A percentile compares a stretch with the other conserved stretches of the same genome.
These are phyloP conservation scores for Sonneratia alba DNA, from an alignment of 345 rosid genomes.

Conservation along the genomic window DNA sequence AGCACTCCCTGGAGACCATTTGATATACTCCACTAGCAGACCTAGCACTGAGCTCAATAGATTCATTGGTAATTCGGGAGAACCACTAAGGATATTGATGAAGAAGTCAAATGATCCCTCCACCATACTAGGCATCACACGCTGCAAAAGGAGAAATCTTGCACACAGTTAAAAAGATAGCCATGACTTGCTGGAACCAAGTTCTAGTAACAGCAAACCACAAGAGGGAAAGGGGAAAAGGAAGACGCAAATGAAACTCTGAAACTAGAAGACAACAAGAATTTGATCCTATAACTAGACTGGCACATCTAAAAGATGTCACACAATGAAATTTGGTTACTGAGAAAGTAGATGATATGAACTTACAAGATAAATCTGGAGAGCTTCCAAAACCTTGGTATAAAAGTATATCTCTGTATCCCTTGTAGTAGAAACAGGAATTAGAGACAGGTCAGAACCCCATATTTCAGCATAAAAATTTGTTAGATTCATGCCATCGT, in stretches of 20 bases:
- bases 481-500: slow-evolving; percentile 32
- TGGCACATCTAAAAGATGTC: not conserved
- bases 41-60: slow-evolving; percentile 53
- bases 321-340: not conserved
- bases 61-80: slow-evolving; percentile 42
- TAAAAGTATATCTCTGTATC: slow-evolving; percentile 56
- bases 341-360: not conserved
- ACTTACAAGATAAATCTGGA: slow-evolving; percentile 64
- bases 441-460: slow-evolving; percentile 35
- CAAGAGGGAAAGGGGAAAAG: not conserved
- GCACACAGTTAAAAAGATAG: not conserved
- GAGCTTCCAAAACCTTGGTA: slow-evolving; percentile 68
- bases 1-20: slow-evolving; percentile 38
- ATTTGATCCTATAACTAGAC: not conserved
- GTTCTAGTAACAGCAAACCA: not conserved
- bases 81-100: slow-evolving; percentile 43
- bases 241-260: not conserved
- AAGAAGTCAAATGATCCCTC: slow-evolving; percentile 86
- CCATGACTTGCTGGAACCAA: not conserved
- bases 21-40: slow-evolving; percentile 53
- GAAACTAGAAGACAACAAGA: not conserved
- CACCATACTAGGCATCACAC: slow-evolving; percentile 42
- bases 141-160: slow-evolving; percentile 36
- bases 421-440: slow-evolving; percentile 23
- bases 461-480: slow-evolving; percentile 53